phyloP scores from a whole-genome alignment of 2,329 filamentous ascomycete genomes.

The Arachnopeziza araneosa region DNA sequence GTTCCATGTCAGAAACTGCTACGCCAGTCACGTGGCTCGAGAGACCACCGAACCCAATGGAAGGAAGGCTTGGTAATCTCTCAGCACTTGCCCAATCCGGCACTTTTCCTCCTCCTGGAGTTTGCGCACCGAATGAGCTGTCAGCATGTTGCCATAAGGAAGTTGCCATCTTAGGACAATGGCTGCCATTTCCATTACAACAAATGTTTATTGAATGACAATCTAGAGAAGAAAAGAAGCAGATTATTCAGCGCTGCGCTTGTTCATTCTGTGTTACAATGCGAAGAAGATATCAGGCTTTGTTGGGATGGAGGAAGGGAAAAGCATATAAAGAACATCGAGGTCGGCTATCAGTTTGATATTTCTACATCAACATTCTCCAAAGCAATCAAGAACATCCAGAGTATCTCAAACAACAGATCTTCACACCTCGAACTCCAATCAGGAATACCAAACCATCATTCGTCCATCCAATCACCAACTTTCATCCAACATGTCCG shows the following conservation, averaged over 20 bases:
- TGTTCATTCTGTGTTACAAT: neutral
- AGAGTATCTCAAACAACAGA: neutral
- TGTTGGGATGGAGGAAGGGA: neutral
- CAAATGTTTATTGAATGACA: neutral
- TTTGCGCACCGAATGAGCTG: neutral
- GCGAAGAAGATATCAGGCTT: neutral
- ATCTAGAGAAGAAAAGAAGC: neutral
- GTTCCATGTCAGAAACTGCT: too few species aligned
- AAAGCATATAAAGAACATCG: neutral
- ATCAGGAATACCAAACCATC: neutral
- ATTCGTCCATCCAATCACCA: neutral
- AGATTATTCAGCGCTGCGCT: neutral
- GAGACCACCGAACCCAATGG: too few species aligned
- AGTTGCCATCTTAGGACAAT: neutral
- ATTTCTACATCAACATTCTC: neutral
- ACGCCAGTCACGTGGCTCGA: too few species aligned
- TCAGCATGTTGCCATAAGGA: neutral
- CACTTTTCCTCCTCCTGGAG: too few species aligned
- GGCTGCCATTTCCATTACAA: neutral
- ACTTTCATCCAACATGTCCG: constrained; percentile 43
- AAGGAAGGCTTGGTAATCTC: too few species aligned
- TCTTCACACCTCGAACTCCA: neutral
- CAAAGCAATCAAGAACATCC: neutral
- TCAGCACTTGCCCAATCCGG: too few species aligned
- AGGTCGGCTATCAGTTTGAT: neutral